These are phyloP conservation scores for Scutellaria baicalensis DNA, from an alignment of 257 asterid species.

Conservation along the genomic window DNA sequence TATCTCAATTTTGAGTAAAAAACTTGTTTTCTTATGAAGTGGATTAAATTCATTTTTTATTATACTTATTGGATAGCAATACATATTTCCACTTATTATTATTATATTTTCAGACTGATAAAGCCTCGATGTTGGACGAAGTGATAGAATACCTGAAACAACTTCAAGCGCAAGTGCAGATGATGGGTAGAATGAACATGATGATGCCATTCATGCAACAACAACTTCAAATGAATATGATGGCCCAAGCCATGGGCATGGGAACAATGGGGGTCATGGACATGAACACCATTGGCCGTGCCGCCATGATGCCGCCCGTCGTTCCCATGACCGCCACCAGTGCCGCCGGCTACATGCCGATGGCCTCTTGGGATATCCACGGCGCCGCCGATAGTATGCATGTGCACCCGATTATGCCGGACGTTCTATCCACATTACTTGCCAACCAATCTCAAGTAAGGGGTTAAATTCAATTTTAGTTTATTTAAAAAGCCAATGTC, in stretches of 20 bases:
- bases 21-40: too few species aligned
- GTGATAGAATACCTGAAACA: slow-evolving; percentile 81
- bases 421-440: slow-evolving; percentile 41
- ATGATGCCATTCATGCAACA: slow-evolving; percentile 61
- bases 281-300: slow-evolving; percentile 39
- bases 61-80: too few species aligned
- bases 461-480: neutral
- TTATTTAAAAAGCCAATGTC: too few species aligned
- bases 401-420: slow-evolving; percentile 23
- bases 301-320: slow-evolving; percentile 8
- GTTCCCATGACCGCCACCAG: neutral
- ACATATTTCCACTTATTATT: too few species aligned
- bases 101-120: slow-evolving; percentile 47
- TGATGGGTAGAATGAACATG: slow-evolving; percentile 72
- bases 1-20: too few species aligned
- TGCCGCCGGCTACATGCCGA: slow-evolving; percentile 41
- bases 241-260: slow-evolving; percentile 25
- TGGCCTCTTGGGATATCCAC: slow-evolving; percentile 53
- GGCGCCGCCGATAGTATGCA: slow-evolving; percentile 23
- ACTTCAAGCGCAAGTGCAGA: slow-evolving; percentile 58
- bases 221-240: slow-evolving; percentile 82
- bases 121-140: slow-evolving; percentile 93
- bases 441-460: slow-evolving; percentile 66
- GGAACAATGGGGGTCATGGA: slow-evolving; percentile 44
- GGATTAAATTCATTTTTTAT: too few species aligned